Evolutionary conservation across 495 filamentous ascomycete species (phyloP).

Genomic region (Aspergillus affinis): DNA sequence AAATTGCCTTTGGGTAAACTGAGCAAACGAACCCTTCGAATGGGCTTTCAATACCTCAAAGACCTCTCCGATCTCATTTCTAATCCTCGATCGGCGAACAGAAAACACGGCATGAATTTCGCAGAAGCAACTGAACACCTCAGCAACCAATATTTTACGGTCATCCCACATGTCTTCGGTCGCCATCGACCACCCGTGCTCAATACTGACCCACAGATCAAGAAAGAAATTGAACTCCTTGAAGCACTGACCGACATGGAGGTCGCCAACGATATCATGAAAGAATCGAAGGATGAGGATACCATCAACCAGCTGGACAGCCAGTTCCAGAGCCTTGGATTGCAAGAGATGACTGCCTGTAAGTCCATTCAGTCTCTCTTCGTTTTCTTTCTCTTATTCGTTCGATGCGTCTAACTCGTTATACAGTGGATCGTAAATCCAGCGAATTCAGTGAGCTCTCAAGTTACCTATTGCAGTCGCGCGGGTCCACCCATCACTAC

Average conservation of each 20-base stretch:
- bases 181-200: constrained; percentile 70
- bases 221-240: constrained; percentile 72
- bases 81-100: constrained; percentile 43
- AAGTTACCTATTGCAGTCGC: constrained; percentile 64
- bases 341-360: constrained; percentile 72
- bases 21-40: constrained; percentile 68
- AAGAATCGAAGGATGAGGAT: constrained; percentile 50
- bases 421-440: constrained; percentile 51
- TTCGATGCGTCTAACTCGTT: not conserved
- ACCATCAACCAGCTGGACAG: constrained; percentile 64
- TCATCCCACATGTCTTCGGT: constrained; percentile 81
- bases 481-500: constrained; percentile 58
- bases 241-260: constrained; percentile 82
- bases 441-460: constrained; percentile 63
- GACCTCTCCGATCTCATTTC: constrained; percentile 66
- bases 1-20: constrained; percentile 85
- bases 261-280: constrained; percentile 75
- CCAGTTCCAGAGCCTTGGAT: constrained; percentile 65
- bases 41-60: constrained; percentile 71
- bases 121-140: constrained; percentile 52
- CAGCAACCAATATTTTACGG: constrained; percentile 74
- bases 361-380: too few relatives aligned
- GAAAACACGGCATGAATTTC: constrained; percentile 43
- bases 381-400: not conserved
- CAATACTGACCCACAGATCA: constrained; percentile 50